A percentile compares a stretch with the other conserved stretches of the same genome.
Conservation (phyloP, 257 asterid genomes). For the Ilex aquifolium region DNA sequence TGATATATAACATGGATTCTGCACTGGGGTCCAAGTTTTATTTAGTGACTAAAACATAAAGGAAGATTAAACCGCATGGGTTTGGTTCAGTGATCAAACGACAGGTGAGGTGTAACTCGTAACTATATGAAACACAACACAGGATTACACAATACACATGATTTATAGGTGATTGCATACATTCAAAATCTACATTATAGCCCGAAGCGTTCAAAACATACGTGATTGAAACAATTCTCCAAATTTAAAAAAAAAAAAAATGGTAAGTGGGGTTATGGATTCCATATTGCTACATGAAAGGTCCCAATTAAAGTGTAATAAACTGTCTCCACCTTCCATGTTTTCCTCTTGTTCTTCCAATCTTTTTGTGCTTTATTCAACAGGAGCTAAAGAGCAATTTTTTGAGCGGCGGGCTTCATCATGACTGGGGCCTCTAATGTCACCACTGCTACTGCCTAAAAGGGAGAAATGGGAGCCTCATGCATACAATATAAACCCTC, state of each 20-base stretch:
- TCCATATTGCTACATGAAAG: slow-evolving; percentile 10
- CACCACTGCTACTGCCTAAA: slow-evolving; percentile 28
- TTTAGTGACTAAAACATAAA: too few species aligned
- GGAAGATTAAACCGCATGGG: too few species aligned
- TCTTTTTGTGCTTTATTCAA: slow-evolving; percentile 10
- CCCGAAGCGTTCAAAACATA: too few species aligned
- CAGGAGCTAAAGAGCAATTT: slow-evolving; percentile 26
- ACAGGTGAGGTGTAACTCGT: too few species aligned
- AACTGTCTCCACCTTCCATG: slow-evolving; percentile 36
- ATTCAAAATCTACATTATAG: too few species aligned
- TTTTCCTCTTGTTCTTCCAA: background rate
- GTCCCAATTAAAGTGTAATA: slow-evolving; percentile 20
- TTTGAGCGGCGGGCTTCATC: slow-evolving; percentile 67
- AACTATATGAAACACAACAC: too few species aligned
- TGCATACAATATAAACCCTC: slow-evolving; percentile 22
- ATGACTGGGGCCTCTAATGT: slow-evolving; percentile 37
- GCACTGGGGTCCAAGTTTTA: too few species aligned
- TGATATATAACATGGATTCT: slow-evolving; percentile 18
- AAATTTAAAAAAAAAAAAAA: too few species aligned
- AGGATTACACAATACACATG: too few species aligned
- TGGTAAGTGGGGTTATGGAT: background rate
- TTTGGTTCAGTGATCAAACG: too few species aligned
- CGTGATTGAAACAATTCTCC: too few species aligned
- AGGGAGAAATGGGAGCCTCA: slow-evolving; percentile 30
- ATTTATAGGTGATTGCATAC: too few species aligned